Base-by-base conservation (phyloP, 106 monocot species). In the Alisma plantagoaquatica region DNA sequence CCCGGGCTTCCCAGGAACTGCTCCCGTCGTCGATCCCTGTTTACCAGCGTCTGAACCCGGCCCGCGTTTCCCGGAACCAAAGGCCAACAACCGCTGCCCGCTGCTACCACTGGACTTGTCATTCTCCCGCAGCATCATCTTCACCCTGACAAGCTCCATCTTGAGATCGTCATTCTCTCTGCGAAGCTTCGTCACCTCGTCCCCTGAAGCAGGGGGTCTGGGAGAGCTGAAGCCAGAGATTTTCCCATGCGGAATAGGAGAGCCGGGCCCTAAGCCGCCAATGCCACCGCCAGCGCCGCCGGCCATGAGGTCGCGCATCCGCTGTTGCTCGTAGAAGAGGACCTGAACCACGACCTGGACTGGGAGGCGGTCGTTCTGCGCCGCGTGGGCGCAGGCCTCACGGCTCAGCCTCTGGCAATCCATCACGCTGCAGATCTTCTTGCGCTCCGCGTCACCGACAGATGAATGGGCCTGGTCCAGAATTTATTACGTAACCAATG, bases 381-480 rank as follows among this genome's bases (percentile, higher is more conserved):
- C n/a, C n/a, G n/a, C 87, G 45, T 87, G 87, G 0, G 87, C 87
- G 46, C 87, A 87, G 22, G 87, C 87, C 47, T 82, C 87, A 41
- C 87, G 69, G 18, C 78, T 75, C 17, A 87, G 71, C 38, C 64
- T 78, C 69, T 82, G 87, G 66, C 72, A 78, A 49, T 87, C 75
- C 82, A 87, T 82, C 68, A 82, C 33, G 35, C 62, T 63, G 66
- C 87, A 87, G 10, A 87, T 26, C 50, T 72, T 72, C 61, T 82
- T 87, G 62, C 87, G 68, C 21, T 87, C 87, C 1, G 30, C 15
- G 18, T 82, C 87, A 41, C 23, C 61, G 43, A 82, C 29, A 33
- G 49, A 42, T 16, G 82, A 78, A 56, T 87, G 87, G 12, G 82
- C 87, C 85, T 86, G 60, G n/a, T n/a, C n/a, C n/a, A n/a, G n/a